phyloP scores from a whole-genome alignment of 2,329 filamentous ascomycete genomes.

The Cercospora sojina region DNA sequence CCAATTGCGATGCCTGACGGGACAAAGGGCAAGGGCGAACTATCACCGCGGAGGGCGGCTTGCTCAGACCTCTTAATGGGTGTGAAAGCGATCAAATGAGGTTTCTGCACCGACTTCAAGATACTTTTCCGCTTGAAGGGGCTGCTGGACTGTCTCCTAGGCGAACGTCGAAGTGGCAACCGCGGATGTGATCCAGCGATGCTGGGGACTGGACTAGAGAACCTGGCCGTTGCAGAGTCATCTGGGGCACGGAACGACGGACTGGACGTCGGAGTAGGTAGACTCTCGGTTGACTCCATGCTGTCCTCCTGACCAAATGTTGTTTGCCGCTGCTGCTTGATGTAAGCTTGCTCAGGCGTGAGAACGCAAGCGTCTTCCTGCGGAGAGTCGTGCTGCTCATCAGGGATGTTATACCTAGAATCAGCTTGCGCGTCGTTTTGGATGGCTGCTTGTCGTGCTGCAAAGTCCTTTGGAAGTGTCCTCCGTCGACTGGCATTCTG shows the following conservation, averaged over 20 bases:
- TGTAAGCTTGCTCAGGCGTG: conserved; percentile 9
- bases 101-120: conserved; percentile 14
- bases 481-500: conserved; percentile 26
- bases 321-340: conserved; percentile 2
- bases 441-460: conserved; percentile 11
- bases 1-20: conserved; percentile 8
- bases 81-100: conserved; percentile 35
- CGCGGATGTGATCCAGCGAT: conserved; percentile 23
- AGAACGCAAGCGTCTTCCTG: not conserved
- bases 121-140: conserved; percentile 29
- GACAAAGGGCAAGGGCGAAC: conserved; percentile 17
- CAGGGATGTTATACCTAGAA: not conserved
- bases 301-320: not conserved
- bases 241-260: not conserved
- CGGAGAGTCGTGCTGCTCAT: not conserved
- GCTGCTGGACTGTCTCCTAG: conserved; percentile 32
- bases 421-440: not conserved
- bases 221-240: conserved; percentile 13
- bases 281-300: not conserved
- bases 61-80: conserved; percentile 28
- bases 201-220: conserved; percentile 25
- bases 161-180: conserved; percentile 30
- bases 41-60: not conserved
- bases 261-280: not conserved
- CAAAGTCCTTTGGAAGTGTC: conserved; percentile 35